A percentile compares a stretch with the other conserved stretches of the same genome.
These are phyloP conservation scores for Candida xiaguanensis DNA, from an alignment of 805 yeast species.

Conservation along the genomic window DNA sequence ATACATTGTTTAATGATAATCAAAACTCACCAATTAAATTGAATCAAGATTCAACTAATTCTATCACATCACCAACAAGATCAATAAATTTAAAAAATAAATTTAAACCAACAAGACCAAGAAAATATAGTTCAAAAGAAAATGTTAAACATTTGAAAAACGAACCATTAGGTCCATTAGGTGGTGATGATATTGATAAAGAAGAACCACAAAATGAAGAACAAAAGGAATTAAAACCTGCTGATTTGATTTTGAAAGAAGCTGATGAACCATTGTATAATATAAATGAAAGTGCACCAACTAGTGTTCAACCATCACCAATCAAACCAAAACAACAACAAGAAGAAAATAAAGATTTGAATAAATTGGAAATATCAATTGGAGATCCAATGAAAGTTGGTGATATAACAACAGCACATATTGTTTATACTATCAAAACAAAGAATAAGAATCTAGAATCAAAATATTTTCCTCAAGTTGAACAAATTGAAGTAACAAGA, in stretches of 20 bases:
- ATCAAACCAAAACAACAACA: not conserved
- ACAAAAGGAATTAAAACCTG: slow-evolving; percentile 14
- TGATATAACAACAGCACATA: slow-evolving; percentile 83
- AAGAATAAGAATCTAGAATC: slow-evolving; percentile 44
- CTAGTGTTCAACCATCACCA: not conserved
- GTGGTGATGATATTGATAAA: slow-evolving; percentile 11
- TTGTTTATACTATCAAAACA: slow-evolving; percentile 77
- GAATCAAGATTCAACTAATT: slow-evolving; percentile 9
- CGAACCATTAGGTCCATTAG: slow-evolving; percentile 27
- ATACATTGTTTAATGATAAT: slow-evolving; percentile 32
- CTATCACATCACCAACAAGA: slow-evolving; percentile 16
- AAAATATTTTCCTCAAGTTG: slow-evolving; percentile 27
- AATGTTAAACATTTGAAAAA: slow-evolving; percentile 25
- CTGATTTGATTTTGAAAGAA: slow-evolving; percentile 37
- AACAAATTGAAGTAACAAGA: slow-evolving; percentile 55
- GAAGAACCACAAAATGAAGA: slow-evolving; percentile 15
- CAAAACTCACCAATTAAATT: slow-evolving; percentile 25
- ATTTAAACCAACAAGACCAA: slow-evolving; percentile 29
- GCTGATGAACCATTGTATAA: slow-evolving; percentile 56
- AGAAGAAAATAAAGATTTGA: slow-evolving; percentile 13
- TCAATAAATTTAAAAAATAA: slow-evolving; percentile 25
- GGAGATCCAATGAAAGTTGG: slow-evolving; percentile 93
- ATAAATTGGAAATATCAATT: slow-evolving; percentile 60
- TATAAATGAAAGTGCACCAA: slow-evolving; percentile 15
- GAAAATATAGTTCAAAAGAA: slow-evolving; percentile 26